Base-by-base conservation (phyloP, 2,329 filamentous ascomycete species). In the Penicillium sp. region DNA sequence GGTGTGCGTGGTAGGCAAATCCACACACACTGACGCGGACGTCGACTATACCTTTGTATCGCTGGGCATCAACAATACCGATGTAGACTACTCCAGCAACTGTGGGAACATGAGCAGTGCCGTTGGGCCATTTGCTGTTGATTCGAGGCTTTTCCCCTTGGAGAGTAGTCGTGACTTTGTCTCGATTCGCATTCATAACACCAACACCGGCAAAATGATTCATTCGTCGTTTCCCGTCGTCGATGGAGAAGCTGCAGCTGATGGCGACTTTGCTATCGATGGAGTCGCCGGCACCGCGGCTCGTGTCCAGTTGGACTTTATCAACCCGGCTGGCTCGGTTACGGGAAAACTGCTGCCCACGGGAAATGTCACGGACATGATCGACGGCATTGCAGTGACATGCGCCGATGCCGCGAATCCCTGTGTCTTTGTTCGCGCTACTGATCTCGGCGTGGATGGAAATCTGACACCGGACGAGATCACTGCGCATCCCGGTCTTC, bases 91-190 rank as follows among this genome's bases (percentile, higher is more conserved):
- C 59, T 81, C 82, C 0, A 82, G 84, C 23, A 89, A 88, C 59
- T 89, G 86, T 63, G 86, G 86, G n/a, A 89, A 89, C 64, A 86
- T 89, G 83, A 81, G 76, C 5, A 77, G 79, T 35, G 78, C 81
- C 0, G 78, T 89, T 40, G 87, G 85, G 0, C 85, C 86, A 0
- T 84, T 81, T 61, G 82, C 81, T 2, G 72, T 83, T 63, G 70
- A 88, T 69, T 66, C 75, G 23, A 73, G 78, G 2, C 54, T 85
- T 1, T 68, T 81, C 49, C 12, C 50, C 0, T 27, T 55, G 6
- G 12, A 24, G 1, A 27, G 46, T 1, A 39, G 29, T 67, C 49
- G 71, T 74, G 1, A 78, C 72, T 46, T 43, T 2, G 56, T 46
- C 33, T 55, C 51, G 0, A 78, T 89, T 10, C 73, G 78, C 47